Evolutionary conservation across 2,329 filamentous ascomycete species (phyloP).

Genomic region (Nannizziopsis arthrosporioides): DNA sequence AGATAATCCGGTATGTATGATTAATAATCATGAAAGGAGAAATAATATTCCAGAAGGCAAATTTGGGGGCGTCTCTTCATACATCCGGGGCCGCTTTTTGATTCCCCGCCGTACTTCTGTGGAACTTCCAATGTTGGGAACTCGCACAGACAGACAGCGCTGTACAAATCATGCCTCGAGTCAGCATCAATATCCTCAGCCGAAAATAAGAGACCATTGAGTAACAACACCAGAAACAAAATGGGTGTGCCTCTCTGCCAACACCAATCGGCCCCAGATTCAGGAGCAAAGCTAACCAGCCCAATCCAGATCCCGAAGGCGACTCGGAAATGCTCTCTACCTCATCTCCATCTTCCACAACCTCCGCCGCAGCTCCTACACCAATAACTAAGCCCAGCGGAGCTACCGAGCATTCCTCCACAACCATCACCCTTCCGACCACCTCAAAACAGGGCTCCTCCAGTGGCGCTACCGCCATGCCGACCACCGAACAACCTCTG

Average conservation of each 20-base stretch:
- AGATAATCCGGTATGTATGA: no score
- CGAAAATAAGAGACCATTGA: no score
- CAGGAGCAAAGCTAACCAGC: not conserved
- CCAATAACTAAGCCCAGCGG: no score
- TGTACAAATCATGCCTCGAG: not conserved
- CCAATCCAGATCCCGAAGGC: constrained; percentile 38
- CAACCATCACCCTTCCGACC: constrained; percentile 3
- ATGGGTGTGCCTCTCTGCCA: not conserved
- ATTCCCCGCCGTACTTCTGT: no score
- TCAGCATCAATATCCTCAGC: not conserved
- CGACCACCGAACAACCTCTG: not conserved
- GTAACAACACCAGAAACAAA: not conserved
- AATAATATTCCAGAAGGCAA: no score
- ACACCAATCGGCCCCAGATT: not conserved
- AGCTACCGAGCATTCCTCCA: not conserved
- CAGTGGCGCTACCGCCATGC: not conserved
- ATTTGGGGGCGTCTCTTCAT: no score
- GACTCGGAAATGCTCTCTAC: constrained; percentile 47
- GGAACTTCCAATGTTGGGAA: not conserved
- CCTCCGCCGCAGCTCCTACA: not conserved
- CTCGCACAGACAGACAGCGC: not conserved
- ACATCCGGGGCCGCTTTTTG: no score
- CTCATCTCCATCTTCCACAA: constrained; percentile 25
- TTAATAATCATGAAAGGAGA: no score
- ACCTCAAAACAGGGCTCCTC: not conserved